phyloP scores from a whole-genome alignment of 2,329 filamentous ascomycete species.

The Xylariaceae sp. region DNA sequence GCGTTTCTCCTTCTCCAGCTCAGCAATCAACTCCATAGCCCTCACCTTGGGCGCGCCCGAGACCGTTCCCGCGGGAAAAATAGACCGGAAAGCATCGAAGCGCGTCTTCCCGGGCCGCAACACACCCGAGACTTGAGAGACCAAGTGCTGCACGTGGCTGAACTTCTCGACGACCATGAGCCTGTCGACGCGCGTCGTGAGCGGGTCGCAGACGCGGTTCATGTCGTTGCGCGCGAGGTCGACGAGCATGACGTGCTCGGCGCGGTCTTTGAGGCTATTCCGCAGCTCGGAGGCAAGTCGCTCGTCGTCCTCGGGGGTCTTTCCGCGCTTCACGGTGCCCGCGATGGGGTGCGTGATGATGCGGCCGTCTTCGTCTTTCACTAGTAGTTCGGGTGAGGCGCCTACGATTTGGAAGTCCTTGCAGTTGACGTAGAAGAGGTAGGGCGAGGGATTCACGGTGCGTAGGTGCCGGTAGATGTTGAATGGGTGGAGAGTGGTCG shows the following conservation, averaged over 20 bases:
- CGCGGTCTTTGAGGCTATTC: constrained; percentile 82
- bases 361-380: constrained; percentile 80
- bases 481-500: constrained; percentile 89
- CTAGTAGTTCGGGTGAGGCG: constrained; percentile 88
- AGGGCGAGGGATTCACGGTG: constrained; percentile 96
- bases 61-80: constrained; percentile 95
- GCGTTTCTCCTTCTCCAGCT: constrained; percentile 89
- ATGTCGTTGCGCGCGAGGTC: constrained; percentile 95
- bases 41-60: constrained; percentile 92
- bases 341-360: constrained; percentile 97
- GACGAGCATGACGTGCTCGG: constrained; percentile 96
- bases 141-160: constrained; percentile 94
- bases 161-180: constrained; percentile 94
- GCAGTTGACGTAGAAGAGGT: constrained; percentile 95
- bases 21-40: constrained; percentile 95
- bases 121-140: constrained; percentile 92
- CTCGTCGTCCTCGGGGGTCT: constrained; percentile 76
- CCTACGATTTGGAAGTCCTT: constrained; percentile 91
- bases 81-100: constrained; percentile 92
- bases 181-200: constrained; percentile 84
- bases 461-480: constrained; percentile 96
- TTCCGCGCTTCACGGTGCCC: constrained; percentile 86
- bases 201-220: constrained; percentile 89
- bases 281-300: constrained; percentile 72
- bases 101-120: constrained; percentile 77